Evolutionary conservation across 2,329 filamentous ascomycete species (phyloP).

Genomic region (Scedosporium minutisporum): DNA sequence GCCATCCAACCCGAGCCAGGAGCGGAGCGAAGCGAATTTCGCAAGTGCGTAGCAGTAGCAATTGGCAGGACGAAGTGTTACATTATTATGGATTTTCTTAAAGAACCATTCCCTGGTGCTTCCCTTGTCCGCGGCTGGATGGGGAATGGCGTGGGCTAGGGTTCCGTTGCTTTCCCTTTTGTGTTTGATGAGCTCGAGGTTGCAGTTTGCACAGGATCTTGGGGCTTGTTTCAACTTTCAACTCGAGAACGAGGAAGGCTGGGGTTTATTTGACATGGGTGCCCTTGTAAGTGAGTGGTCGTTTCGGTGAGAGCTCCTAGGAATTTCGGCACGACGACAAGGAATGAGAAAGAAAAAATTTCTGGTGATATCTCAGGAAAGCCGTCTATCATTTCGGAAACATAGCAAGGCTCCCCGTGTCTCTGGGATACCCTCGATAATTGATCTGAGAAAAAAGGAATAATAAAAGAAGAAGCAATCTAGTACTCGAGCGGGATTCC

Average conservation of each 20-base stretch:
- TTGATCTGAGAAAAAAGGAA: background rate
- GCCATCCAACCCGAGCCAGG: background rate
- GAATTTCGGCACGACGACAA: background rate
- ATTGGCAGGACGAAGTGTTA: too few species aligned
- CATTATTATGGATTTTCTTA: background rate
- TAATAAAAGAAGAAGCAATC: background rate
- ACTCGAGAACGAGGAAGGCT: background rate
- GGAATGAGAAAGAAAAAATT: background rate
- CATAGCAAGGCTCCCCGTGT: too few species aligned
- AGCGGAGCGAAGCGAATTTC: background rate
- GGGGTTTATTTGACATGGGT: background rate
- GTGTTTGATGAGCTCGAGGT: slow-evolving; percentile 1
- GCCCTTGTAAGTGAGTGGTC: background rate
- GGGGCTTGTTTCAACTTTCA: background rate
- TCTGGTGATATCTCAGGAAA: background rate
- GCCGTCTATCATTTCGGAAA: background rate
- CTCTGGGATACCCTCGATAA: too few species aligned
- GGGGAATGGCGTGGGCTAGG: background rate
- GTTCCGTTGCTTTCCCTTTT: background rate
- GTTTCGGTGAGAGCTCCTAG: background rate
- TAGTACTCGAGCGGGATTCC: background rate
- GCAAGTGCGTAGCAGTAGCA: background rate
- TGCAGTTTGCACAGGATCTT: background rate
- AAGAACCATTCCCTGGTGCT: background rate
- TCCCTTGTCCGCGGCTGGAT: background rate